Evolutionary conservation across 192 early-diverging fungal genomes (phyloP).

Genomic region (Entomortierella parvispora): DNA sequence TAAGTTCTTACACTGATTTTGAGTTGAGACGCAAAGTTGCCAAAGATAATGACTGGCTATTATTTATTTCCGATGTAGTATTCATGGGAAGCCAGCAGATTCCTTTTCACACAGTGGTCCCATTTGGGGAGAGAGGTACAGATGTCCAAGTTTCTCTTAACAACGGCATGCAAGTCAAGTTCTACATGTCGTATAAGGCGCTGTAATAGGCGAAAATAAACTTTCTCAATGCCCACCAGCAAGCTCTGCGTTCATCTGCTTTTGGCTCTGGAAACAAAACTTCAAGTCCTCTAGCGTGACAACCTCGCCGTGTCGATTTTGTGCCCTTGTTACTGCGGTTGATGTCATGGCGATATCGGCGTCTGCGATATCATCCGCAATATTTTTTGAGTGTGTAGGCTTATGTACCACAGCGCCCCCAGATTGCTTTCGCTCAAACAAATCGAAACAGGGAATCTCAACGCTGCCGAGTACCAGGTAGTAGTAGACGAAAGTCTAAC

Average conservation of each 20-base stretch:
- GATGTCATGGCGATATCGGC: slow-evolving; percentile 19
- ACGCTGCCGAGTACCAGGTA: slow-evolving; percentile 24
- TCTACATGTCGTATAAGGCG: slow-evolving; percentile 41
- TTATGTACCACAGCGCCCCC: neutral
- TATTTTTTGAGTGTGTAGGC: neutral
- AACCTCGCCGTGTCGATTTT: slow-evolving; percentile 31
- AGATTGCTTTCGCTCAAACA: slow-evolving; percentile 24
- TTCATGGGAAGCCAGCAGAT: slow-evolving; percentile 27
- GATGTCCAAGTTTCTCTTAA: slow-evolving; percentile 12
- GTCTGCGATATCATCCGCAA: neutral
- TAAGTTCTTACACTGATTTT: too few species aligned
- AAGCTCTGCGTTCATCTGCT: neutral
- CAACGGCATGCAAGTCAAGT: slow-evolving; percentile 23
- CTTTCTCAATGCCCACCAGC: neutral
- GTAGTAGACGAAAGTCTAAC: slow-evolving; percentile 37
- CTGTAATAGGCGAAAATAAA: slow-evolving; percentile 5
- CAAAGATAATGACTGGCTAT: too few species aligned
- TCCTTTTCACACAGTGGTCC: slow-evolving; percentile 24
- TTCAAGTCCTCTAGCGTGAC: slow-evolving; percentile 33
- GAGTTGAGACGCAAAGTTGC: too few species aligned
- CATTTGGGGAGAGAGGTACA: slow-evolving; percentile 34
- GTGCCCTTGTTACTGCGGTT: slow-evolving; percentile 21
- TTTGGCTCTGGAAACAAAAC: slow-evolving; percentile 21
- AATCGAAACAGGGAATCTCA: slow-evolving; percentile 31
- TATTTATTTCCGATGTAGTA: too few species aligned